Percentiles rank a stretch among this genome's conserved stretches.
Evolutionary conservation across 805 yeast species (phyloP).

Genomic region (baker's yeast (Saccharomyces cerevisiae)): DNA sequence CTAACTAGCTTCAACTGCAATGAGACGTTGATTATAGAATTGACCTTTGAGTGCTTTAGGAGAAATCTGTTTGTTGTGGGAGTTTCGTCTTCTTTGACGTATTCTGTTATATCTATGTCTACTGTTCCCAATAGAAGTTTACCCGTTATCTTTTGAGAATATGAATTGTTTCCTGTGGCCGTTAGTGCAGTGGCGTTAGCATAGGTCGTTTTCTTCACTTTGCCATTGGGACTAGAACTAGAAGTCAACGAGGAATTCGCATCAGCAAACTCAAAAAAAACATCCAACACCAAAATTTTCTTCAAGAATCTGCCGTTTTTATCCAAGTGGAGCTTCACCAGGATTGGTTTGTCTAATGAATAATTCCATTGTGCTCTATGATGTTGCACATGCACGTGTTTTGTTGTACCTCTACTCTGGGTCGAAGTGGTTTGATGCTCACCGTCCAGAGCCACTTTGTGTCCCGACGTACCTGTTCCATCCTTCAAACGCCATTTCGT

Average conservation of each 20-base stretch:
- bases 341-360: slow-evolving; percentile 28
- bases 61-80: slow-evolving; percentile 55
- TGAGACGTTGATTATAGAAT: slow-evolving; percentile 62
- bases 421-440: slow-evolving; percentile 11
- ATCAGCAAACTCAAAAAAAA: slow-evolving; percentile 34
- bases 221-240: slow-evolving; percentile 2
- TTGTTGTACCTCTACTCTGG: slow-evolving; percentile 35
- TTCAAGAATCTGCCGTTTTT: slow-evolving; percentile 31
- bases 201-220: slow-evolving; percentile 1
- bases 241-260: slow-evolving; percentile 6
- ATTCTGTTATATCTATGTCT: slow-evolving; percentile 64
- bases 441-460: slow-evolving; percentile 1
- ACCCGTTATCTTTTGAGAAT: slow-evolving; percentile 24
- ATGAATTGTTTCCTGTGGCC: slow-evolving; percentile 6
- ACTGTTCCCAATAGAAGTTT: slow-evolving; percentile 56
- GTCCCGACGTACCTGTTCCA: slow-evolving; percentile 24
- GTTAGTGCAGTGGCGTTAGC: background rate
- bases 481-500: slow-evolving; percentile 59
- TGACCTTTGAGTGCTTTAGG: slow-evolving; percentile 70
- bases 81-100: slow-evolving; percentile 42
- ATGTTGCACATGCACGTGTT: slow-evolving; percentile 36
- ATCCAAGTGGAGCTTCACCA: slow-evolving; percentile 36
- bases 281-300: slow-evolving; percentile 35
- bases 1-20: slow-evolving; percentile 41
- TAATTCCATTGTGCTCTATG: slow-evolving; percentile 48